phyloP scores from a whole-genome alignment of 176 grass and related monocot species.

The Oryza rufipogon region DNA sequence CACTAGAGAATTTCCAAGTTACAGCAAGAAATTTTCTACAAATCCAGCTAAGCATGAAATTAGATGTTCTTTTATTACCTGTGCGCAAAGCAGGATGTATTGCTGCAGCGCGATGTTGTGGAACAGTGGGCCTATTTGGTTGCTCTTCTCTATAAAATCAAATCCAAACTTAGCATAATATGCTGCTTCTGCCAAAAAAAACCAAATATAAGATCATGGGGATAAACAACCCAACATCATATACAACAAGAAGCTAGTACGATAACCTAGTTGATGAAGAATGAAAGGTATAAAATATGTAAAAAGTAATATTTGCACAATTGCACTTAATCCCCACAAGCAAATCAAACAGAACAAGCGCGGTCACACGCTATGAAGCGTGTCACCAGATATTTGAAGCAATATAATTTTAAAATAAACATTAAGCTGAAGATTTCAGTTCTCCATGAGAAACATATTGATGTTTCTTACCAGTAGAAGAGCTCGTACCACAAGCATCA shows the following conservation, averaged over 20 bases:
- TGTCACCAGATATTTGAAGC: slow-evolving; percentile 6
- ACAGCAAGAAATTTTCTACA: neutral
- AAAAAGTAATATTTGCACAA: neutral
- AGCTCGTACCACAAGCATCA: slow-evolving; percentile 28
- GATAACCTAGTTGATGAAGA: neutral
- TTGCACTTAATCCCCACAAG: neutral
- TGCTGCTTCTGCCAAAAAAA: slow-evolving; percentile 46
- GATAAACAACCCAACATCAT: neutral
- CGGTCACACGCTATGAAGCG: neutral
- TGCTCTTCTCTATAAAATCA: slow-evolving; percentile 56
- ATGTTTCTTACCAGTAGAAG: slow-evolving; percentile 31
- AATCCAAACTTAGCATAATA: slow-evolving; percentile 67
- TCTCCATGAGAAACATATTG: slow-evolving; percentile 31
- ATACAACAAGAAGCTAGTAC: neutral
- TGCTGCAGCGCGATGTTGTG: slow-evolving; percentile 89
- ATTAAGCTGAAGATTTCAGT: neutral
- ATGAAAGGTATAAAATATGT: slow-evolving; percentile 9
- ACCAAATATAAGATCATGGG: slow-evolving; percentile 13
- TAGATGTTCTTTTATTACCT: slow-evolving; percentile 50
- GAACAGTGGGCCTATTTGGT: slow-evolving; percentile 72
- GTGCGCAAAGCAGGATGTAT: slow-evolving; percentile 89
- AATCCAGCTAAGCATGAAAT: slow-evolving; percentile 9
- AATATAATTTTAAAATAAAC: neutral
- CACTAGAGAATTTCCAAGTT: neutral
- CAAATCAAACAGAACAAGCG: slow-evolving; percentile 15